These are phyloP conservation scores for baker's yeast (Saccharomyces cerevisiae) DNA, from an alignment of 805 yeast species.

Conservation along the genomic window DNA sequence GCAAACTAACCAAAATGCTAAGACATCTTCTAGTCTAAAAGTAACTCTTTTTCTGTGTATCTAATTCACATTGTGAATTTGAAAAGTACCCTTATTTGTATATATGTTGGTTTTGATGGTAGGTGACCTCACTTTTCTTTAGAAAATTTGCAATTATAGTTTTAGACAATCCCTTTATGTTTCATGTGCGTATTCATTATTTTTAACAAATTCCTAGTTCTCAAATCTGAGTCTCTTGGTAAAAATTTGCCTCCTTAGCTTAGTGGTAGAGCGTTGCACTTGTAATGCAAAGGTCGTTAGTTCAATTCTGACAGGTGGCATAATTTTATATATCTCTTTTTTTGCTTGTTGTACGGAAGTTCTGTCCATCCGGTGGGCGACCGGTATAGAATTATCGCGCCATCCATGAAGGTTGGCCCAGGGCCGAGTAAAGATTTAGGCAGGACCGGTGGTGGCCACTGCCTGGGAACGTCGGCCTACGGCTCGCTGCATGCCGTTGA, in stretches of 20 bases:
- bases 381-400: background rate
- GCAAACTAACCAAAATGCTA: too few species aligned
- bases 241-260: constrained; percentile 78
- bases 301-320: constrained; percentile 86
- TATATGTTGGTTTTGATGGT: too few species aligned
- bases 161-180: too few species aligned
- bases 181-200: too few species aligned
- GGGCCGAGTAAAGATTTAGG: background rate
- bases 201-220: too few species aligned
- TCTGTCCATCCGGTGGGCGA: background rate
- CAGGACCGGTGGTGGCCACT: background rate
- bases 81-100: too few species aligned
- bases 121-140: too few species aligned
- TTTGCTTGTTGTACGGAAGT: background rate
- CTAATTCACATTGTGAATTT: too few species aligned
- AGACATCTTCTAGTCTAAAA: too few species aligned
- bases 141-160: too few species aligned
- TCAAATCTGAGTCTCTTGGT: too few species aligned
- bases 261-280: constrained; percentile 99
- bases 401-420: background rate
- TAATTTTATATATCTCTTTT: constrained; percentile 14
- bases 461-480: background rate
- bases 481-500: background rate
- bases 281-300: constrained; percentile 98
- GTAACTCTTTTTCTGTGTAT: too few species aligned